Base-by-base conservation (phyloP, 495 filamentous ascomycete species). In the Pseudomonodictys pantanalensis region DNA sequence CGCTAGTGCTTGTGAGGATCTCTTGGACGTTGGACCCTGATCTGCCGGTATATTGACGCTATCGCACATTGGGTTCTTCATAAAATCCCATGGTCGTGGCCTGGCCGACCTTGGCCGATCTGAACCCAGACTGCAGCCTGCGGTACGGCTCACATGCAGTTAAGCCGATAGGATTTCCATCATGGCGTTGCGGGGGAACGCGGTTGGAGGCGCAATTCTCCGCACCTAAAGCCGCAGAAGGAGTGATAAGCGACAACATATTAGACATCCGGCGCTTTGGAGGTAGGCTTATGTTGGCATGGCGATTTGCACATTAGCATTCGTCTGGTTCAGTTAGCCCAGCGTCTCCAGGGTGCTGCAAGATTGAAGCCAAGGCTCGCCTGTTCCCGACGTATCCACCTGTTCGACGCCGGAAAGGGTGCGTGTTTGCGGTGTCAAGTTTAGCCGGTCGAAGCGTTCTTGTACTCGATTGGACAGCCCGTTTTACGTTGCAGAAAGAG, bases 251-350 rank as follows among this genome's bases (percentile, higher is more conserved):
- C n/a, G 38, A 41, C 38, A 3, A 41, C 20, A 41, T n/a, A 18
- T 18, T 12, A 41, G 38, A 18, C 3, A 41, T 41, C 38, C 20
- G 38, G 15, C 15, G 38, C 4, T n/a, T 5, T 3, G 12, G 12
- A 12, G 15, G 7, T 7, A 7, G 8, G 32, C 32, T 35, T 7
- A 35, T 15, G 7, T 7, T 15, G 32, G 32, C 32, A 7, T 35
- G 7, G 32, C 15, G 32, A 15, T 35, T 35, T 35, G 7, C 32
- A 15, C 2, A 33, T 56, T 56, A 56, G 25, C 53, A 56, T 47
- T 56, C 42, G 17, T 46, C 53, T 25, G 7, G 42, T 56, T 38
- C 5, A 26, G 53, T 56, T 56, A 56, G 53, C 5, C 35, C 29
- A 18, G 17, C 9, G 17, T 25, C 12, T 39, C 18, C 28, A 4